phyloP scores from a whole-genome alignment of 2,329 filamentous ascomycete genomes.

The Phyllosticta paracitricarpa region DNA sequence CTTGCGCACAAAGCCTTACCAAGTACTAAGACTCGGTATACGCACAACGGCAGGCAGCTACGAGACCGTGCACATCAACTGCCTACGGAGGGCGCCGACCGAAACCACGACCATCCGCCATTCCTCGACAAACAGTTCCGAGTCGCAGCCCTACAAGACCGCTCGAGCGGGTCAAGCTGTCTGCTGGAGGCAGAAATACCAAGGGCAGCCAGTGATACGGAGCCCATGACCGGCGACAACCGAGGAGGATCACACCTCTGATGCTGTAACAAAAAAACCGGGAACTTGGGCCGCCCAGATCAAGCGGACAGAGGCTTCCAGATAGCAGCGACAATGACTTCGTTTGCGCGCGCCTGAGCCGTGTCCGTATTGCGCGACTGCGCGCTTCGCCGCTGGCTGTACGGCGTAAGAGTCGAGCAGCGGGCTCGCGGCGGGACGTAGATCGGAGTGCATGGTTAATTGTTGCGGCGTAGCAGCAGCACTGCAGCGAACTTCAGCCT shows the following conservation, averaged over 20 bases:
- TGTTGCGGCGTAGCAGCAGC: not conserved
- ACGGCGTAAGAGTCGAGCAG: too few species aligned
- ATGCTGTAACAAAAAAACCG: not conserved
- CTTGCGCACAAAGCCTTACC: not conserved
- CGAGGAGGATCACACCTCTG: not conserved
- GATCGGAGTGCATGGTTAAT: not conserved
- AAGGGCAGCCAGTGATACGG: not conserved
- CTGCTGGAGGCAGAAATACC: not conserved
- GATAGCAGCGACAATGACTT: not conserved
- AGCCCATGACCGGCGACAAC: not conserved
- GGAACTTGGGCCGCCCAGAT: not conserved
- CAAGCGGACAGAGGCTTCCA: not conserved
- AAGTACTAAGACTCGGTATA: not conserved
- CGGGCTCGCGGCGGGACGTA: not conserved
- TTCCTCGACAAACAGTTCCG: too few species aligned
- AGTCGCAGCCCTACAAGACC: too few species aligned
- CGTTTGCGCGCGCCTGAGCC: not conserved
- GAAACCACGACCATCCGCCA: too few species aligned
- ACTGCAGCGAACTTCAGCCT: not conserved
- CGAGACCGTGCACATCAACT: too few species aligned
- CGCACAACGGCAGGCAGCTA: too few species aligned
- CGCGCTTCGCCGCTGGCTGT: too few species aligned
- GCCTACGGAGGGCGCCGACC: too few species aligned
- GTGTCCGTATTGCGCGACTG: too few species aligned
- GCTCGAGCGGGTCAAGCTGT: too few species aligned